These are phyloP conservation scores for Parasitella parasitica DNA, from an alignment of 371 early-diverging fungal species.

Conservation along the genomic window DNA sequence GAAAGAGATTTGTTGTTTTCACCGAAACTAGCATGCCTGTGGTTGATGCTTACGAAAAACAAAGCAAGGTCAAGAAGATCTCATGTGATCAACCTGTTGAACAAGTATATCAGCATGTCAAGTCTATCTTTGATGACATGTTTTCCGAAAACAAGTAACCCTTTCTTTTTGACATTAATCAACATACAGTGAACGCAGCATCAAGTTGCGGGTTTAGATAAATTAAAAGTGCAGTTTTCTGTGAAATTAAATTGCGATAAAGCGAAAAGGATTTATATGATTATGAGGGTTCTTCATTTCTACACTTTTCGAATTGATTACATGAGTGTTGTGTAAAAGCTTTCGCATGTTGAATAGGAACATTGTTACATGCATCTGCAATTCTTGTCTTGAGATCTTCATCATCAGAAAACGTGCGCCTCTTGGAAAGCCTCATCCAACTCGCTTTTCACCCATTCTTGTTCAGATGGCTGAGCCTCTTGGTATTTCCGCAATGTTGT, in stretches of 20 bases:
- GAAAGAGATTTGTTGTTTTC: slow-evolving; percentile 90
- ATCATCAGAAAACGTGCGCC: not conserved
- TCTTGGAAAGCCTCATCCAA: too few relatives aligned
- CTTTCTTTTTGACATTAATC: too few relatives aligned
- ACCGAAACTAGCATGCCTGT: slow-evolving; percentile 87
- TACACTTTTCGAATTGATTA: slow-evolving; percentile 17
- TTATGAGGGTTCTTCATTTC: slow-evolving; percentile 6
- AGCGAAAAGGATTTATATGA: not conserved
- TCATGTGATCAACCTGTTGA: slow-evolving; percentile 58
- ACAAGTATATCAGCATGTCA: slow-evolving; percentile 54
- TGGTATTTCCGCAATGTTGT: too few relatives aligned
- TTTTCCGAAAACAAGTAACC: slow-evolving; percentile 17
- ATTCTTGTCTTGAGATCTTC: slow-evolving; percentile 11
- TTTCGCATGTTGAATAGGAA: slow-evolving; percentile 6
- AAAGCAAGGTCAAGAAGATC: slow-evolving; percentile 78
- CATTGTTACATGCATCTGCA: not conserved
- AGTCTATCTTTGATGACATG: slow-evolving; percentile 45
- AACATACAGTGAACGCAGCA: too few relatives aligned
- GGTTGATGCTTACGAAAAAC: slow-evolving; percentile 73
- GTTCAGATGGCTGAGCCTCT: too few relatives aligned
- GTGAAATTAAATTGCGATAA: too few relatives aligned
- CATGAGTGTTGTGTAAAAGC: slow-evolving; percentile 11
- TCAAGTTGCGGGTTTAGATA: too few relatives aligned
- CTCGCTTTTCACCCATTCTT: too few relatives aligned
- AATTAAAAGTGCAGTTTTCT: not conserved